Evolutionary conservation across 1,284 basidiomycete species (phyloP).

Genomic region (Cryptococcus amylolentus): DNA sequence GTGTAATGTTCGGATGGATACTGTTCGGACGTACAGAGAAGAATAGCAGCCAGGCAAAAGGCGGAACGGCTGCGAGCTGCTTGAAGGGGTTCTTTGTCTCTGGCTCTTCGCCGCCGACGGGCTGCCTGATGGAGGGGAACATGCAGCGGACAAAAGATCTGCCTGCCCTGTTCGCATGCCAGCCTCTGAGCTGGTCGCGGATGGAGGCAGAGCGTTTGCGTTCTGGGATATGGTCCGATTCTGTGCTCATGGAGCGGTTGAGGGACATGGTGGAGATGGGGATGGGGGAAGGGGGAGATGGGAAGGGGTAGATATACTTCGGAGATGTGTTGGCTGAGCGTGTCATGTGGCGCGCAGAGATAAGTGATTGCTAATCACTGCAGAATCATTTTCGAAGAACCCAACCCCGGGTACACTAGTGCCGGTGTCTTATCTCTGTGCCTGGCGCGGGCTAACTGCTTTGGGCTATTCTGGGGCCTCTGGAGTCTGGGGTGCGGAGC

Average conservation of each 20-base stretch:
- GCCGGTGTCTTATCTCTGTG: too few relatives aligned
- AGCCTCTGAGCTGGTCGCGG: slow-evolving; percentile 33
- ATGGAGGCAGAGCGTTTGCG: slow-evolving; percentile 14
- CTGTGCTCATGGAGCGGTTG: not conserved
- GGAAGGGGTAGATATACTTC: not conserved
- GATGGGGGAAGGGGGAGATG: not conserved
- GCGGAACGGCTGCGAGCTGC: slow-evolving; percentile 48
- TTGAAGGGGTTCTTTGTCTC: slow-evolving; percentile 46
- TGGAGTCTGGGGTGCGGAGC: too few relatives aligned
- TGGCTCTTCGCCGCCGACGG: slow-evolving; percentile 8
- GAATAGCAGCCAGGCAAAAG: slow-evolving; percentile 55
- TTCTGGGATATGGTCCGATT: not conserved
- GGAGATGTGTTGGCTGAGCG: too few relatives aligned
- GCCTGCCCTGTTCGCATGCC: slow-evolving; percentile 39
- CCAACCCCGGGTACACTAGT: too few relatives aligned
- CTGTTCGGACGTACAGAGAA: slow-evolving; percentile 47
- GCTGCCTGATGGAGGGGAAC: slow-evolving; percentile 24
- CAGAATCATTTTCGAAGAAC: too few relatives aligned
- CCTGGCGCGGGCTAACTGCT: too few relatives aligned
- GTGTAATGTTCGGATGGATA: not conserved
- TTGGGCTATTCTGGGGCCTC: too few relatives aligned
- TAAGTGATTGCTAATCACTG: too few relatives aligned
- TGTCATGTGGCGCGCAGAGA: too few relatives aligned
- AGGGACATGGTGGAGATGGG: not conserved
- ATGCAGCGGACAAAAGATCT: slow-evolving; percentile 26